phyloP scores from a whole-genome alignment of 169 alveolate species.

The Amoebophrya sp. region DNA sequence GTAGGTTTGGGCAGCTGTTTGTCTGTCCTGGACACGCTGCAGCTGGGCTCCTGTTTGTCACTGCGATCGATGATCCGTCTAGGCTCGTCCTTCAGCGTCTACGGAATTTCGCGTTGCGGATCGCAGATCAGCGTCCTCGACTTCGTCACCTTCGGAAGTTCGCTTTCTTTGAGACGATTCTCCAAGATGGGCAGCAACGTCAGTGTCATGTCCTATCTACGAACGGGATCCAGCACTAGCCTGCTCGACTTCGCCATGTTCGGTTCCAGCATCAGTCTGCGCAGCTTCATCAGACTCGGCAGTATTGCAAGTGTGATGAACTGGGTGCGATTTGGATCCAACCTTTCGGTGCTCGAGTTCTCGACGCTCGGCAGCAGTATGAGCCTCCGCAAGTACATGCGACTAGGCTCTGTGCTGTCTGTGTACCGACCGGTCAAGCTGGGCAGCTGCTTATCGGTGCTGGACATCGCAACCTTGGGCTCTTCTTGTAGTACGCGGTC shows the following conservation, averaged over 20 bases:
- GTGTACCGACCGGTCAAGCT: neutral
- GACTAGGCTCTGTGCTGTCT: neutral
- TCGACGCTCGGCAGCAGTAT: neutral
- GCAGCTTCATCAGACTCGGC: conserved; percentile 9
- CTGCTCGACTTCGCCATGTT: neutral
- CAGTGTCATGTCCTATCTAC: neutral
- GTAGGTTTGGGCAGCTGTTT: neutral
- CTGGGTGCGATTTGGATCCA: neutral
- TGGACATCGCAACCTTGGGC: conserved; percentile 24
- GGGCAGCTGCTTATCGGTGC: neutral
- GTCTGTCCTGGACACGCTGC: conserved; percentile 3
- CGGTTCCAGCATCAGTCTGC: neutral
- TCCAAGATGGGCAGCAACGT: neutral
- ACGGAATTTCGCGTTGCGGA: neutral
- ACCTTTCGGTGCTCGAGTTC: neutral
- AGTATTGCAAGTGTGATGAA: neutral
- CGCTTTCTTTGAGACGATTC: neutral
- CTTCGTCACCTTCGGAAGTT: conserved; percentile 21
- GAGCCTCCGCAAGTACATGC: conserved; percentile 14
- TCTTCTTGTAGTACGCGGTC: neutral
- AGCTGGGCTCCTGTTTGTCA: neutral
- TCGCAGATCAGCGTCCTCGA: neutral
- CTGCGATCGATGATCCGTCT: neutral
- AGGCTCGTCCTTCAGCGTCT: neutral
- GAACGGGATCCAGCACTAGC: neutral